phyloP scores from a whole-genome alignment of 2,329 filamentous ascomycete species.

The Anisogramma anomala region DNA sequence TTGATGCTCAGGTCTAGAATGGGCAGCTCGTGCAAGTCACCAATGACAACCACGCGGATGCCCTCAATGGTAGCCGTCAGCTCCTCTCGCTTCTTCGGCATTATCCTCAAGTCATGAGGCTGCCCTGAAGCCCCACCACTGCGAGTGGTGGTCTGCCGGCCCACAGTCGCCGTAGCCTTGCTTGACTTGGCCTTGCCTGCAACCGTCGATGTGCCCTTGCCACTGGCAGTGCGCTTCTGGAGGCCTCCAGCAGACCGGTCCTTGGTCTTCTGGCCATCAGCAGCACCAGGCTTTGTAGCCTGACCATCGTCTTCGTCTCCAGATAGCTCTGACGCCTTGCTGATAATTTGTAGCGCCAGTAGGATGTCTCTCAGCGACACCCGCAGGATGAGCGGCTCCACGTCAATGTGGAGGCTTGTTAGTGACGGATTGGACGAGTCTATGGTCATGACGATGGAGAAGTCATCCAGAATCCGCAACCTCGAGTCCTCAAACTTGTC shows the following conservation, averaged over 20 bases:
- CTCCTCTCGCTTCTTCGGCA: conserved; percentile 49
- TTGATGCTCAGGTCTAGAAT: conserved; percentile 91
- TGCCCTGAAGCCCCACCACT: conserved; percentile 12
- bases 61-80: conserved; percentile 79
- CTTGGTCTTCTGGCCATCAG: conserved; percentile 45
- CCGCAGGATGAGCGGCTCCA: conserved; percentile 83
- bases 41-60: conserved; percentile 84
- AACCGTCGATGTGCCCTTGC: conserved; percentile 42
- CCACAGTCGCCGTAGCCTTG: conserved; percentile 17
- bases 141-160: conserved; percentile 5
- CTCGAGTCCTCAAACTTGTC: conserved; percentile 88
- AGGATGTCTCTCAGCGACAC: conserved; percentile 90
- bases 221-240: conserved; percentile 46
- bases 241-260: conserved; percentile 38
- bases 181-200: conserved; percentile 28
- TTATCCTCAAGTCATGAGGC: conserved; percentile 23
- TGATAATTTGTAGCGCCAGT: conserved; percentile 82
- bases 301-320: conserved; percentile 41
- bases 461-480: conserved; percentile 89
- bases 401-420: conserved; percentile 72
- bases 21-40: conserved; percentile 88
- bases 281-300: conserved; percentile 26
- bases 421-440: conserved; percentile 53
- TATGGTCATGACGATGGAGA: conserved; percentile 81
- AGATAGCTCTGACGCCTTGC: conserved; percentile 80